phyloP scores from a whole-genome alignment of 73 alveolate species.

The Tetrahymena malaccensis region DNA sequence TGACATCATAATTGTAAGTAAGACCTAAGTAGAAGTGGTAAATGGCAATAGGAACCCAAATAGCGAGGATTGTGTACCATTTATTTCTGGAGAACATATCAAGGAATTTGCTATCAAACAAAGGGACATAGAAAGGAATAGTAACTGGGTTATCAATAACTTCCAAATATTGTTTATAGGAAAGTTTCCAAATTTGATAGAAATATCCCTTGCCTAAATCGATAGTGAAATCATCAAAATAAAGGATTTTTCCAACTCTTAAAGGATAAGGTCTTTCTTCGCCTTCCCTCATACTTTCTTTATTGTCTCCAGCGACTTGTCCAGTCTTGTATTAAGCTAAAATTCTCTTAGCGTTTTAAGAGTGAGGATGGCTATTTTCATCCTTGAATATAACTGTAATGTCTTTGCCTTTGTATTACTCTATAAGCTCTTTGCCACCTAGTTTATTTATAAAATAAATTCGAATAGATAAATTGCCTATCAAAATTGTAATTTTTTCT shows the following conservation, averaged over 20 bases:
- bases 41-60: not conserved
- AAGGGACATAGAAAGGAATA: not conserved
- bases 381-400: not conserved
- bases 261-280: not conserved
- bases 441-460: not conserved
- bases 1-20: not conserved
- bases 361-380: not conserved
- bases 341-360: not conserved
- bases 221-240: not conserved
- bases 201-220: not conserved
- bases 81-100: not conserved
- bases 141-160: not conserved
- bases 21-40: not conserved
- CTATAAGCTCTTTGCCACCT: not conserved
- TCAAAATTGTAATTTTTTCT: not conserved
- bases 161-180: not conserved
- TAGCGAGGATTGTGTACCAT: not conserved
- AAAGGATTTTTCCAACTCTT: not conserved
- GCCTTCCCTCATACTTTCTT: not conserved
- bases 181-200: not conserved
- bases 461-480: not conserved
- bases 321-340: not conserved
- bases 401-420: not conserved
- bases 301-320: not conserved
- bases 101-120: not conserved